phyloP scores from a whole-genome alignment of 139 green algal genomes.

The Micractinium conductrix region DNA sequence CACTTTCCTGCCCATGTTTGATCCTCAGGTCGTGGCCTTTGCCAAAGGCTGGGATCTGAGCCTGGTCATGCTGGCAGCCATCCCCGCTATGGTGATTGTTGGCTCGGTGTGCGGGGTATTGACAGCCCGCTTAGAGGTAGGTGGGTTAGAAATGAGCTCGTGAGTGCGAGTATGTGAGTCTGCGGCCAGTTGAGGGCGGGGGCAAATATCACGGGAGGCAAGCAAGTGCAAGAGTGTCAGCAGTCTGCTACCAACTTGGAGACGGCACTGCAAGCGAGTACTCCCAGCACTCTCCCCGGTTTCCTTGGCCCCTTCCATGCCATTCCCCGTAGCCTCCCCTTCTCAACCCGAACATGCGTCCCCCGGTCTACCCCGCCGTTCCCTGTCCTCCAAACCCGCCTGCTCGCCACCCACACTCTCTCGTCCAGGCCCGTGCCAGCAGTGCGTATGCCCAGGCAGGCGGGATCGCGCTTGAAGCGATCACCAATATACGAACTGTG shows the following conservation, averaged over 20 bases:
- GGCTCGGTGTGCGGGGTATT: slow-evolving; percentile 32
- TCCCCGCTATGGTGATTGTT: slow-evolving; percentile 68
- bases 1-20: slow-evolving; percentile 15
- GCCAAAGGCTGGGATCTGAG: slow-evolving; percentile 76
- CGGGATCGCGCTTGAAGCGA: slow-evolving; percentile 64
- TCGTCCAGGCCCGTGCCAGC: slow-evolving; percentile 28
- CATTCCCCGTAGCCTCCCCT: neutral
- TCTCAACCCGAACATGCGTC: too few relatives aligned
- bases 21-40: slow-evolving; percentile 58
- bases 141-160: too few relatives aligned
- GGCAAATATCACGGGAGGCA: too few relatives aligned
- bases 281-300: neutral
- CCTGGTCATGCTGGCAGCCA: slow-evolving; percentile 68
- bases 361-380: too few relatives aligned
- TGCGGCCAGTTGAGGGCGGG: too few relatives aligned
- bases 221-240: too few relatives aligned
- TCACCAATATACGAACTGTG: slow-evolving; percentile 77
- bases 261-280: neutral
- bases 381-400: too few relatives aligned
- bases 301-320: neutral
- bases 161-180: too few relatives aligned
- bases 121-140: neutral
- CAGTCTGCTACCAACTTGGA: neutral
- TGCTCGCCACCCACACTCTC: too few relatives aligned
- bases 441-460: slow-evolving; percentile 54